These are phyloP conservation scores for Lachnellula occidentalis DNA, from an alignment of 2,329 filamentous ascomycete genomes.

Conservation along the genomic window DNA sequence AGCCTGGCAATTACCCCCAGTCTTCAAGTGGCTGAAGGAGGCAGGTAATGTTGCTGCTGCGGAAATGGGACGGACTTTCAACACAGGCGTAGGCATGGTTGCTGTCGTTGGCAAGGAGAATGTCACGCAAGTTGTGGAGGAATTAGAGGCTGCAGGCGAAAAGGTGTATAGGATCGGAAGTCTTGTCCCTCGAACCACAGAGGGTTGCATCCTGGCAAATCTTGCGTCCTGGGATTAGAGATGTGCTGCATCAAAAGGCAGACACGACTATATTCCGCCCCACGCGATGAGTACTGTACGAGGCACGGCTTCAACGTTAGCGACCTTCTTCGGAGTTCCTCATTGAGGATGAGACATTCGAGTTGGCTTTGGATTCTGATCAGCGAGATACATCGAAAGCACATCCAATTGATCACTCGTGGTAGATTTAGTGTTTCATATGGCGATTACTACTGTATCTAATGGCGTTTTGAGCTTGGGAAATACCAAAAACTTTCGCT, in stretches of 20 bases:
- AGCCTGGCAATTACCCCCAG: constrained; percentile 68
- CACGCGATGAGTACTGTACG: too few species aligned
- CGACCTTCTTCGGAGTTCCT: too few species aligned
- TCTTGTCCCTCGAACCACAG: constrained; percentile 52
- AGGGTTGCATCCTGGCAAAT: constrained; percentile 59
- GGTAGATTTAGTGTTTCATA: too few species aligned
- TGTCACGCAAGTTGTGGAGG: constrained; percentile 52
- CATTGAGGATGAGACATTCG: too few species aligned
- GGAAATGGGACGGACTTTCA: constrained; percentile 92
- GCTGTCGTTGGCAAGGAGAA: constrained; percentile 66
- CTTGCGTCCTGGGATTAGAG: constrained; percentile 35
- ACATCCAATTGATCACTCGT: too few species aligned
- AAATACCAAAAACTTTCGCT: constrained; percentile 21
- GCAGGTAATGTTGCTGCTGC: constrained; percentile 62
- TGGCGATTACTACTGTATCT: not conserved
- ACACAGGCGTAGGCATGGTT: constrained; percentile 93
- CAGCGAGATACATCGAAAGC: too few species aligned
- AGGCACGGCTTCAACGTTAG: too few species aligned
- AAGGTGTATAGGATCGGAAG: constrained; percentile 70
- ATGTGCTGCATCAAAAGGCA: not conserved
- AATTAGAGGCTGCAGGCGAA: constrained; percentile 66
- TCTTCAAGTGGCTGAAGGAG: constrained; percentile 82
- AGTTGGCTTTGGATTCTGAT: too few species aligned
- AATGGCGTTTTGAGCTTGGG: constrained; percentile 3
- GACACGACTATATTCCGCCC: too few species aligned